phyloP scores from a whole-genome alignment of 2,329 filamentous ascomycete genomes.

The Trichoderma semiorbis region DNA sequence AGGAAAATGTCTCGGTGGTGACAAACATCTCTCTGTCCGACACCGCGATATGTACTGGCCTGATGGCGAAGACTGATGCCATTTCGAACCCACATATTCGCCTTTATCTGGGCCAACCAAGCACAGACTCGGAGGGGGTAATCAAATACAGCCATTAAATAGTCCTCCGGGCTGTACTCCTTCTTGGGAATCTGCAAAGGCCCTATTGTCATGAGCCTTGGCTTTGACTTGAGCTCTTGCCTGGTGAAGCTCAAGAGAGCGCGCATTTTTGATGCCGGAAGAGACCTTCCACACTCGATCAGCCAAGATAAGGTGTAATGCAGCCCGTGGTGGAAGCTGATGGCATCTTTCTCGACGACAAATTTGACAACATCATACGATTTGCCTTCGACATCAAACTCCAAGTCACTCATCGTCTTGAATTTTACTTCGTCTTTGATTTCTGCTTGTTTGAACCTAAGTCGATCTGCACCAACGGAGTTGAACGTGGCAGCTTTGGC shows the following conservation, averaged over 20 bases:
- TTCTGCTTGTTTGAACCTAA: slow-evolving; percentile 80
- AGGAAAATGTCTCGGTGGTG: slow-evolving; percentile 95
- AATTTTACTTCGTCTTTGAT: slow-evolving; percentile 84
- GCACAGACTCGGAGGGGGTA: slow-evolving; percentile 90
- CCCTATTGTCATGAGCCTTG: slow-evolving; percentile 53
- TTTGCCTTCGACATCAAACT: slow-evolving; percentile 63
- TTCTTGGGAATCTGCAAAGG: slow-evolving; percentile 54
- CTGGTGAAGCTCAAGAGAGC: slow-evolving; percentile 69
- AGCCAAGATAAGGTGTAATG: slow-evolving; percentile 97
- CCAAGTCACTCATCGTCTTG: slow-evolving; percentile 72
- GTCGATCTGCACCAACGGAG: slow-evolving; percentile 83
- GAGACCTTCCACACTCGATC: slow-evolving; percentile 78
- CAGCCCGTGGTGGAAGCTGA: slow-evolving; percentile 95
- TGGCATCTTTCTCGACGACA: slow-evolving; percentile 80
- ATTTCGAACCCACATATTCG: slow-evolving; percentile 97
- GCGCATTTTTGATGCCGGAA: slow-evolving; percentile 64
- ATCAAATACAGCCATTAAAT: slow-evolving; percentile 84
- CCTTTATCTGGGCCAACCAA: slow-evolving; percentile 97
- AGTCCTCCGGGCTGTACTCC: slow-evolving; percentile 66
- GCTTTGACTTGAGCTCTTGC: slow-evolving; percentile 64
- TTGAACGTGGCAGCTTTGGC: slow-evolving; percentile 84
- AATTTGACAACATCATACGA: slow-evolving; percentile 76
- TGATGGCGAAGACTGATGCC: slow-evolving; percentile 94
- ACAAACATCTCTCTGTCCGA: slow-evolving; percentile 83
- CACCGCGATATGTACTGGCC: slow-evolving; percentile 87